Evolutionary conservation across 176 grass and related monocot species (phyloP).

Genomic region (Zea mays): DNA sequence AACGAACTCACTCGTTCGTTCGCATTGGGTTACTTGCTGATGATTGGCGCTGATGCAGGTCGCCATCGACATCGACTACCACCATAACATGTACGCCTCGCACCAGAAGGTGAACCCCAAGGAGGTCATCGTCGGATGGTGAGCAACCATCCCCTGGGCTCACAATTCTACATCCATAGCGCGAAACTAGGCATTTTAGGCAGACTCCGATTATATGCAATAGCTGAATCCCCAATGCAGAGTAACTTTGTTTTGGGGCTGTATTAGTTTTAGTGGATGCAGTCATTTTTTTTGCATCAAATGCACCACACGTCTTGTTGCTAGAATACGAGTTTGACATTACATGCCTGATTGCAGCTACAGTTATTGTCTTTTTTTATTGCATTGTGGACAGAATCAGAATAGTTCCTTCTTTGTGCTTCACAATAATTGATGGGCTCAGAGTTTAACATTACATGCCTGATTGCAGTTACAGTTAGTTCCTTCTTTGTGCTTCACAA

Average conservation of each 20-base stretch:
- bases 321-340: background rate
- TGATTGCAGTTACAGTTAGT: background rate
- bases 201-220: background rate
- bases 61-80: constrained; percentile 90
- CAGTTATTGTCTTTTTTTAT: background rate
- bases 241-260: background rate
- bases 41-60: constrained; percentile 41
- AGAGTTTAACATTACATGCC: background rate
- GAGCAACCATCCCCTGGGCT: background rate
- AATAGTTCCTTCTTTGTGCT: background rate
- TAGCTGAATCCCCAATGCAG: background rate
- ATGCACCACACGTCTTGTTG: background rate
- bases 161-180: no score
- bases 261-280: background rate
- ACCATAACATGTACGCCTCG: constrained; percentile 86
- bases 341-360: background rate
- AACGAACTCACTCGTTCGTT: background rate
- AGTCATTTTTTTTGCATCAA: background rate
- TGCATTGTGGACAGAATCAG: background rate
- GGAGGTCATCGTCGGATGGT: constrained; percentile 95
- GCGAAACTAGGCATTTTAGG: background rate
- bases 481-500: background rate
- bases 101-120: constrained; percentile 93
- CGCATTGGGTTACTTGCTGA: background rate
- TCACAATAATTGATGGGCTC: no score